phyloP scores from a whole-genome alignment of 495 filamentous ascomycete genomes.

The Penicillium paradoxum region DNA sequence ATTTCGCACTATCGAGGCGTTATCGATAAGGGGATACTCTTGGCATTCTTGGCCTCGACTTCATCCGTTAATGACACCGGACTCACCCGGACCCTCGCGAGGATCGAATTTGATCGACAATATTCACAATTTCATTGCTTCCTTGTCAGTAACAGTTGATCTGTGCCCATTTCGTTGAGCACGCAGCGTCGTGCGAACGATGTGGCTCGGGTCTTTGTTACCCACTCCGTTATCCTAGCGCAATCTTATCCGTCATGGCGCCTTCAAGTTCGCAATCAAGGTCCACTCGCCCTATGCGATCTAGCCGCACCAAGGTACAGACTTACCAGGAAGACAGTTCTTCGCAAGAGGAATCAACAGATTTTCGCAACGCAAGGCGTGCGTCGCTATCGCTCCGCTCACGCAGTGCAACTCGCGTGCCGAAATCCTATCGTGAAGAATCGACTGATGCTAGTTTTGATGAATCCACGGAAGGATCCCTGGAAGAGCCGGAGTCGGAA shows the following conservation, averaged over 20 bases:
- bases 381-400: conserved; percentile 33
- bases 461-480: not conserved
- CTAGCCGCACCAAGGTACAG: conserved; percentile 33
- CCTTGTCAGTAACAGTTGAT: not conserved
- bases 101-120: not conserved
- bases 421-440: conserved; percentile 42
- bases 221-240: conserved; percentile 11
- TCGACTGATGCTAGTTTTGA: conserved; percentile 34
- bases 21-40: conserved; percentile 23
- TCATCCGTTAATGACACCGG: conserved; percentile 4
- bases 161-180: not conserved
- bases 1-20: not conserved
- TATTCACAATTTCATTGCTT: not conserved
- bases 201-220: not conserved
- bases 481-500: conserved; percentile 12
- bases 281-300: conserved; percentile 34
- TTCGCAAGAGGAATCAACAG: conserved; percentile 23
- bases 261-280: conserved; percentile 19
- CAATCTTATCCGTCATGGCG: conserved; percentile 22
- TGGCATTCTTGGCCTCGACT: conserved; percentile 1
- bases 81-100: not conserved
- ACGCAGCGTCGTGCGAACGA: not conserved
- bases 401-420: conserved; percentile 28
- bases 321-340: conserved; percentile 41
- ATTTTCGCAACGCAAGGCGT: conserved; percentile 7